phyloP scores from a whole-genome alignment of 1,139 yeast genomes.

The Hansenula lynferdii region DNA sequence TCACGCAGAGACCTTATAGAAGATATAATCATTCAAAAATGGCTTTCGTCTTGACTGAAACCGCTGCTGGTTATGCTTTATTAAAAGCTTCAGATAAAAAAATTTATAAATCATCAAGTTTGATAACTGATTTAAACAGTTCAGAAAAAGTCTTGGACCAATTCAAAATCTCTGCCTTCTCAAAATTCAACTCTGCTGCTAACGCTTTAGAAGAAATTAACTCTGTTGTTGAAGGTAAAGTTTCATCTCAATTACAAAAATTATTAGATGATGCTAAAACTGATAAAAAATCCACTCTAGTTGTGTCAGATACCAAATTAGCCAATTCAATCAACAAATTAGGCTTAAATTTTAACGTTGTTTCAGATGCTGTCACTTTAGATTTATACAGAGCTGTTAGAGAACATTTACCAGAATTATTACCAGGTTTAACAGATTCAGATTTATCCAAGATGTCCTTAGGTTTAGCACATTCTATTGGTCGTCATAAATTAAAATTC shows the following conservation, averaged over 20 bases:
- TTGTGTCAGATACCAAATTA: conserved; percentile 92
- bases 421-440: conserved; percentile 87
- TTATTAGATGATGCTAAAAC: conserved; percentile 77
- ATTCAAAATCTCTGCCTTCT: conserved; percentile 91
- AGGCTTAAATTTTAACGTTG: conserved; percentile 82
- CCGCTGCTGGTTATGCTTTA: conserved; percentile 98
- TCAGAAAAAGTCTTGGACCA: conserved; percentile 75
- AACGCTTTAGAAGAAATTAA: conserved; percentile 95
- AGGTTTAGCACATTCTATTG: conserved; percentile 96
- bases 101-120: conserved; percentile 77
- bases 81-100: conserved; percentile 97
- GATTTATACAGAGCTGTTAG: conserved; percentile 95
- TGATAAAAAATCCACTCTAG: conserved; percentile 84
- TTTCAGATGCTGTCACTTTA: conserved; percentile 90
- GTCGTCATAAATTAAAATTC: conserved; percentile 96
- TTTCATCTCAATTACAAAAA: conserved; percentile 74
- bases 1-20: too few relatives aligned
- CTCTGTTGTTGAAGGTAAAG: conserved; percentile 90
- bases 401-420: conserved; percentile 86
- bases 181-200: conserved; percentile 92
- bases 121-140: conserved; percentile 73
- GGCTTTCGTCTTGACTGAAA: conserved; percentile 96
- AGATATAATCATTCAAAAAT: conserved; percentile 32
- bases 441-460: conserved; percentile 91
- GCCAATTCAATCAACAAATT: conserved; percentile 96